Base-by-base conservation (phyloP, 2,329 filamentous ascomycete species). In the Kalaharituber pfeilii region DNA sequence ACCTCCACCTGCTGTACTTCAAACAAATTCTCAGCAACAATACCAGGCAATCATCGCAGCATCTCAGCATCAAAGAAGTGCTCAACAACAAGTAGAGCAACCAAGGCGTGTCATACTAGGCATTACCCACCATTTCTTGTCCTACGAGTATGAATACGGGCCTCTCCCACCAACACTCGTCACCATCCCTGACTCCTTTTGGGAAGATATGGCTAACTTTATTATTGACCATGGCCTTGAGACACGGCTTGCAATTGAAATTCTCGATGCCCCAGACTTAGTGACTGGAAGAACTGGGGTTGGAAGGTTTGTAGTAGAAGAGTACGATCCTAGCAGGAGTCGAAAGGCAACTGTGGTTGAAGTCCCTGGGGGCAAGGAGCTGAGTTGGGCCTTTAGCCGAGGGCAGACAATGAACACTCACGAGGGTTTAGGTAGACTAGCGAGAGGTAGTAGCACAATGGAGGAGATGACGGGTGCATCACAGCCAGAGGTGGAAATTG, bases 251-350 rank as follows among this genome's bases (percentile, higher is more conserved):
- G 33, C 13, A 13, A 4, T 39, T 13, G 33, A 39, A 18, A 18
- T 39, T 15, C 33, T 39, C 15, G 33, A 39, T 8, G 5, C 33
- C 33, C 33, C 33, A 39, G 33, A 39, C 15, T 13, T 39, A 5
- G 15, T 15, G 15, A 15, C 33, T 5, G 33, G 33, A 13, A 39
- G 33, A 6, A 18, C 33, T 18, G 33, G 33, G 33, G 13, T 18
- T 22, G 33, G 13, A 52, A 49, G 27, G 29, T 33, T 49, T 28
- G 45, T 49, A 9, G 27, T n/a, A 3, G 24, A 30, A 42, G 55
- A 26, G 30, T 47, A 55, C 44, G 50, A 20, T 51, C 53, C 42
- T 49, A 53, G 51, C 49, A 44, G 49, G 51, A 20, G 9, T 2
- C 26, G n/a, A 51, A 51, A 8, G 50, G 25, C 25, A 18, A 39